Evolutionary conservation across 2,329 filamentous ascomycete genomes (phyloP), one percentile per base, ranked within the genome.

Genomic region (Pseudocercospora macadamiae): DNA sequence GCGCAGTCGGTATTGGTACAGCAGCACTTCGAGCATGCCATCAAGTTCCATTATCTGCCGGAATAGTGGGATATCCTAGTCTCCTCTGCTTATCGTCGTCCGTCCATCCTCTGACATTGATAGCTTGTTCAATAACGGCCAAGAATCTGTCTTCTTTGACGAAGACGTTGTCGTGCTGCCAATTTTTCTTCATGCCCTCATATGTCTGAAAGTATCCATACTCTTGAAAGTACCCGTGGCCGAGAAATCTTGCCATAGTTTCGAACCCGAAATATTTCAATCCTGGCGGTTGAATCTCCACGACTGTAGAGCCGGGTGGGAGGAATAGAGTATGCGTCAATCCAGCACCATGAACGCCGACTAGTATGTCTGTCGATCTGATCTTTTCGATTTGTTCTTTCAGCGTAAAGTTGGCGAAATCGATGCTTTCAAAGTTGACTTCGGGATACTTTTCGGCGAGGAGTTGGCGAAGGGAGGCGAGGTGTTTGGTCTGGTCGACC

Each of bases 241-340:
- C 57, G 5, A 56, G 39, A 14, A 54, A 54, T 25, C 42, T 36
- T 2, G 57, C 57, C 52, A 60, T 60, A 26, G 51, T 60, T 26
- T 54, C 12, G 30, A 60, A 56, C 18, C 57, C 57, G 16, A 39
- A 25, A 25, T 60, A 53, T 9, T 55, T 23, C 25, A 60, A 25
- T 4, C 42, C 23, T 21, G 57, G 52, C 5, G 57, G 57, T 39
- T 49, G 45, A n/a, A 60, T 56, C 26, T 60, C 57, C 1, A 56
- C 53, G 16, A 56, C 14, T 19, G 39, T 54, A 12, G 57, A 60
- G 6, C 47, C 36, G 18, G 52, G 42, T 42, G 53, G 52, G 18
- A 56, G 34, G 42, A 55, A 60, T 42, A 60, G 49, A 12, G 52
- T 53, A 39, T 60, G 57, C n/a, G 57, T 51, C 30, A 60, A 21